Evolutionary conservation across 495 filamentous ascomycete genomes (phyloP).

Genomic region (Penicillium subrubescens): DNA sequence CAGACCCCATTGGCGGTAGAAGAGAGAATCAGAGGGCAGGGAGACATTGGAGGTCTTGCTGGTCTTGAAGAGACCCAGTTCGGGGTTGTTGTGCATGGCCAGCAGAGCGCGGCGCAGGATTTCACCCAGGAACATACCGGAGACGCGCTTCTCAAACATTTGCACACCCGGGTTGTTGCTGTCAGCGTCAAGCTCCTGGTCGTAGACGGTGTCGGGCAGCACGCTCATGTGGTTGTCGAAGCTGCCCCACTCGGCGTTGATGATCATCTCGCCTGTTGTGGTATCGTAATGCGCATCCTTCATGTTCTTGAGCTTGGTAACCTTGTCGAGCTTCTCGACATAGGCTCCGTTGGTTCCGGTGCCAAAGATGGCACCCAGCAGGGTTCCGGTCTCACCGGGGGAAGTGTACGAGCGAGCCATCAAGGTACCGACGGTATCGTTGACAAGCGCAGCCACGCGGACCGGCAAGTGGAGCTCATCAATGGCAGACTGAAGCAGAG

Average conservation of each 20-base stretch:
- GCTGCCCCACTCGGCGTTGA: constrained; percentile 98
- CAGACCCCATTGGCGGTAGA: constrained; percentile 85
- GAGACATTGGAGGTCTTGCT: constrained; percentile 70
- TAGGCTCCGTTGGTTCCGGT: constrained; percentile 96
- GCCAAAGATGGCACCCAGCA: constrained; percentile 88
- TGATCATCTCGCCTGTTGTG: constrained; percentile 89
- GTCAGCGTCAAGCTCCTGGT: constrained; percentile 72
- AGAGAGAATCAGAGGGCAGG: constrained; percentile 59
- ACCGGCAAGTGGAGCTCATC: constrained; percentile 86
- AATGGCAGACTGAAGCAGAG: constrained; percentile 86
- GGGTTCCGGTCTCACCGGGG: constrained; percentile 80
- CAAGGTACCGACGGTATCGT: constrained; percentile 95
- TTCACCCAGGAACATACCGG: constrained; percentile 97
- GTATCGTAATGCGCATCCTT: constrained; percentile 68
- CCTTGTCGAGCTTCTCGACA: constrained; percentile 57
- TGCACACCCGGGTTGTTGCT: constrained; percentile 93
- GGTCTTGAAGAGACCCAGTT: constrained; percentile 68
- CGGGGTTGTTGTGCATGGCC: constrained; percentile 61
- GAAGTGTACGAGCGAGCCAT: constrained; percentile 97
- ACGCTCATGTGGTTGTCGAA: constrained; percentile 93
- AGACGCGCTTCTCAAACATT: constrained; percentile 98
- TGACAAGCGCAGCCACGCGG: constrained; percentile 90
- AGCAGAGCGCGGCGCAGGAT: constrained; percentile 80
- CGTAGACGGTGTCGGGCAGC: constrained; percentile 83
- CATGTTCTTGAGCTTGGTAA: constrained; percentile 49